Conservation (phyloP, 306 rosid species). For the Hylodesmum podocarpum region DNA sequence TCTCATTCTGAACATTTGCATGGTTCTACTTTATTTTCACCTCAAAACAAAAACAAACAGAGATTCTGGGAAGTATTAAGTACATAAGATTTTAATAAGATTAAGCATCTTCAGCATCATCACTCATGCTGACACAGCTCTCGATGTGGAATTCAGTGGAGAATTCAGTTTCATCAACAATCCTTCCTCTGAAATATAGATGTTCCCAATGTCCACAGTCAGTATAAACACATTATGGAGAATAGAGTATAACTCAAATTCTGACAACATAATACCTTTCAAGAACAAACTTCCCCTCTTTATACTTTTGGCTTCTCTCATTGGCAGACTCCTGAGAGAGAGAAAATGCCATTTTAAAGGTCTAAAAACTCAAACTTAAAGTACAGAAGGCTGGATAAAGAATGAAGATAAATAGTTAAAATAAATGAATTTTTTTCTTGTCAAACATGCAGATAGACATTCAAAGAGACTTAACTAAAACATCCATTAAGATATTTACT, state of each 20-base stretch:
- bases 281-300: constrained; percentile 77
- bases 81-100: constrained; percentile 9
- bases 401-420: neutral
- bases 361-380: neutral
- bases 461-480: neutral
- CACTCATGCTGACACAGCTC: constrained; percentile 46
- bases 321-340: constrained; percentile 57
- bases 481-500: neutral
- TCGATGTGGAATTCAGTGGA: constrained; percentile 53
- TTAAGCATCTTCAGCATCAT: constrained; percentile 61
- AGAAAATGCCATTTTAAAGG: neutral
- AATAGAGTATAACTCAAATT: neutral
- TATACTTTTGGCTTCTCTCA: constrained; percentile 68
- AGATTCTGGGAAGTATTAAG: no score
- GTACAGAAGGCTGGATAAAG: neutral
- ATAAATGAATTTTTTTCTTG: neutral
- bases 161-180: constrained; percentile 54
- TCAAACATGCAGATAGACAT: neutral
- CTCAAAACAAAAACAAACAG: neutral
- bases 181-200: constrained; percentile 52
- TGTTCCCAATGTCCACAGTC: neutral
- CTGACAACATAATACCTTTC: constrained; percentile 52
- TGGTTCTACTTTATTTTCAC: constrained; percentile 17
- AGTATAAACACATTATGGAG: neutral
- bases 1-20: neutral